A percentile compares a stretch with the other conserved stretches of the same genome.
Evolutionary conservation across 257 asterid species (phyloP).

Genomic region (Forsythia viridissima): DNA sequence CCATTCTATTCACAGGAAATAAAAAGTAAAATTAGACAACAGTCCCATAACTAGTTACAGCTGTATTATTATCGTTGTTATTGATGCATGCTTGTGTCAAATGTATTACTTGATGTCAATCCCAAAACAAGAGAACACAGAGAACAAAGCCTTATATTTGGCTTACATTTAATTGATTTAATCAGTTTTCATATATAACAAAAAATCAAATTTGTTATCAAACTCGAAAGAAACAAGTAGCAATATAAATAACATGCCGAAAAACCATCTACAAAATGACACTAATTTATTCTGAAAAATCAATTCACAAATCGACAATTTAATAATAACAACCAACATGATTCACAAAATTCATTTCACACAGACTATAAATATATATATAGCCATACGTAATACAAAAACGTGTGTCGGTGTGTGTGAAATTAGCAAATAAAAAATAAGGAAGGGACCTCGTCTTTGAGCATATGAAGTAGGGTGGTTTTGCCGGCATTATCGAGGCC

Average conservation of each 20-base stretch:
- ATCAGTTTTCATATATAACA: background rate
- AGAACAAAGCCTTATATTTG: background rate
- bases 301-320: background rate
- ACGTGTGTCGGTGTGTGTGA: background rate
- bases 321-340: background rate
- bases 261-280: background rate
- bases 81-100: background rate
- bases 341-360: background rate
- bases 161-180: background rate
- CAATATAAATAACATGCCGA: background rate
- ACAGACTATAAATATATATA: background rate
- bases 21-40: background rate
- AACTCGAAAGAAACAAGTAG: background rate
- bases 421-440: background rate
- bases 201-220: background rate
- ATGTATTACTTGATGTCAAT: background rate
- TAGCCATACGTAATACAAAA: background rate
- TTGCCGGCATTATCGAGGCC: conserved; percentile 1
- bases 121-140: background rate
- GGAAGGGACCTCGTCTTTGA: background rate
- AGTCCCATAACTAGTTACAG: background rate
- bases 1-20: background rate
- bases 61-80: background rate
- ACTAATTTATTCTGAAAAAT: background rate
- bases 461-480: conserved; percentile 1